phyloP scores from a whole-genome alignment of 1,284 basidiomycete species.

The Austroboletus novae-zelandiae region DNA sequence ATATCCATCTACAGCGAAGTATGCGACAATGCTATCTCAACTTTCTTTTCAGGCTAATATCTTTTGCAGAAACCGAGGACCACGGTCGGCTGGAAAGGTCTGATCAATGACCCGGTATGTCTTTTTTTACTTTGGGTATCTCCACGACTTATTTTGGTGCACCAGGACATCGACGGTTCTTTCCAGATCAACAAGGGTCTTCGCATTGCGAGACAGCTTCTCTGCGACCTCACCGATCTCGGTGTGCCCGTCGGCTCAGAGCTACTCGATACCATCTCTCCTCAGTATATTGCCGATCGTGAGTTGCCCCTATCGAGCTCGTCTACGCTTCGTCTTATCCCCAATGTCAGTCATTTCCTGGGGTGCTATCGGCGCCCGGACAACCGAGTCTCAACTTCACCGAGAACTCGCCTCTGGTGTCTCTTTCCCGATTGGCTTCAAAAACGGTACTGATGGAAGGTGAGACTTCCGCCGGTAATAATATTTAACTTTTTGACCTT shows the following conservation, averaged over 20 bases:
- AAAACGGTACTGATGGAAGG: conserved; percentile 98
- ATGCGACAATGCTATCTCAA: conserved; percentile 3
- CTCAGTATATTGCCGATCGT: conserved; percentile 77
- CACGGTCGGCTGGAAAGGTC: conserved; percentile 87
- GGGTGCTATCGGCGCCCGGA: conserved; percentile 97
- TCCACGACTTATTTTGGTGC: not conserved
- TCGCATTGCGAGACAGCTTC: conserved; percentile 80
- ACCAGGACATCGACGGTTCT: conserved; percentile 78
- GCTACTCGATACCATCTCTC: conserved; percentile 92
- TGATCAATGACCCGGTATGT: conserved; percentile 76
- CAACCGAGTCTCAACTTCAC: conserved; percentile 93
- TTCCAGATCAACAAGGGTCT: conserved; percentile 98
- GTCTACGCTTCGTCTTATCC: not conserved
- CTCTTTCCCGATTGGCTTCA: conserved; percentile 96
- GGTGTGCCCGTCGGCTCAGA: conserved; percentile 95
- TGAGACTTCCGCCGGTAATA: conserved; percentile 33
- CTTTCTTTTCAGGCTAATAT: conserved; percentile 3
- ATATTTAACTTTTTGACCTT: not conserved
- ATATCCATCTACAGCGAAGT: conserved; percentile 45
- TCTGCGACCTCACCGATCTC: conserved; percentile 85
- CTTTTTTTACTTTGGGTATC: not conserved
- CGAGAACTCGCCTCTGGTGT: conserved; percentile 90
- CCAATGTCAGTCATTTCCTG: conserved; percentile 71
- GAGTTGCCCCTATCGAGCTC: conserved; percentile 20
- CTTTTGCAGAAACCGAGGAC: conserved; percentile 74